Base-by-base conservation (phyloP, 495 filamentous ascomycete species). In the Tuber calosporum region DNA sequence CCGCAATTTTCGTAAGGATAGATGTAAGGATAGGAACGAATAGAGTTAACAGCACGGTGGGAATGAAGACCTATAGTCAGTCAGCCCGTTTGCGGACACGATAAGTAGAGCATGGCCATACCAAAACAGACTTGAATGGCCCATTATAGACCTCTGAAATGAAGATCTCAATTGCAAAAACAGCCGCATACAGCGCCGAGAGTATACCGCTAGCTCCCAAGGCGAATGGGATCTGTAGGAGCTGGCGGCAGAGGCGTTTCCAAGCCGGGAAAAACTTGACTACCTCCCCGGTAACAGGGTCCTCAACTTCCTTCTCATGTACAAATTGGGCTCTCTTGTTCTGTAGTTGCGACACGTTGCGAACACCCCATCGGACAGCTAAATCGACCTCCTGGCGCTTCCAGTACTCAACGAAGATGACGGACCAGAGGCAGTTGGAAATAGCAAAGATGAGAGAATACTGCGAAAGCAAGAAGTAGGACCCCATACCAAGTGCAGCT, bases 321-420 rank as follows among this genome's bases (percentile, higher is more conserved):
- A 87, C 83, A 81, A 97, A 99, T 75, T 92, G 87, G 37, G 89
- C 86, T 69, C 94, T 85, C 62, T 90, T 91, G 17, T 85, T 87
- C 79, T 94, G 91, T 70, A 98, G 92, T 43, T 87, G 88, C 5
- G 92, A 93, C 26, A 97, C 93, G 20, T 91, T 91, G 62, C 91
- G 90, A 17, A 97, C 94, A 36, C 93, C 91, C 95, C 95, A 99
- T 66, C 93, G 89, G 43, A 97, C 89, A 34, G 92, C 91, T 17
- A 98, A 85, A 82, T 99, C 96, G 19, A 90, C 85, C 82, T 99
- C 94, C 83, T 97, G 92, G 73, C 91, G 90, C 84, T 95, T 97
- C 95, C 95, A 99, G 82, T 92, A 97, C 83, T 99, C 95, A 53
- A 96, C 90, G 79, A 99, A 98, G 34, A 94, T 84, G 2, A 96